phyloP scores from a whole-genome alignment of 1,284 basidiomycete species.

The Fomes fomentarius region DNA sequence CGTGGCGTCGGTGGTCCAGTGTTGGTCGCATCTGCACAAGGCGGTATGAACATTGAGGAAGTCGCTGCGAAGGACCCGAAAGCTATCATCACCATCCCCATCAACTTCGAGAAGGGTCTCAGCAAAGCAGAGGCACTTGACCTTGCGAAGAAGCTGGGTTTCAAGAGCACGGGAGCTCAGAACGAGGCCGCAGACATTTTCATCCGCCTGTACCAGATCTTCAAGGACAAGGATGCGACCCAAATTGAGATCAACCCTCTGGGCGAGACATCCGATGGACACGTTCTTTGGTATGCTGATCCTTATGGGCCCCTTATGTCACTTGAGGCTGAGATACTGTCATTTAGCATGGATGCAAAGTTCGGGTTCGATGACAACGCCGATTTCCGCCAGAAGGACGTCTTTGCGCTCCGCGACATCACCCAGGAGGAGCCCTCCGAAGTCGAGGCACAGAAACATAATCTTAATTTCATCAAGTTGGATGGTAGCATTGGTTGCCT shows the following conservation, averaged over 20 bases:
- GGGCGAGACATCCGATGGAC: slow-evolving; percentile 93
- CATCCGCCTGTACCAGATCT: slow-evolving; percentile 93
- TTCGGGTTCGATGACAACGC: slow-evolving; percentile 99
- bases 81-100: slow-evolving; percentile 96
- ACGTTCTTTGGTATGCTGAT: slow-evolving; percentile 81
- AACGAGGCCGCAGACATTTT: slow-evolving; percentile 92
- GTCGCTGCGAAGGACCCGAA: slow-evolving; percentile 97
- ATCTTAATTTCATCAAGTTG: slow-evolving; percentile 99
- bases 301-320: not conserved
- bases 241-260: slow-evolving; percentile 99
- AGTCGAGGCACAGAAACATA: slow-evolving; percentile 93
- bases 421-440: slow-evolving; percentile 97
- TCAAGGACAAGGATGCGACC: slow-evolving; percentile 99
- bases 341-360: slow-evolving; percentile 96
- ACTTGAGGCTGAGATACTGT: not conserved
- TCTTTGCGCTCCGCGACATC: slow-evolving; percentile 90
- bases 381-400: slow-evolving; percentile 93
- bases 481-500: slow-evolving; percentile 98
- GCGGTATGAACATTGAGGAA: slow-evolving; percentile 99
- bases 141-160: slow-evolving; percentile 91
- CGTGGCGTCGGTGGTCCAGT: slow-evolving; percentile 89
- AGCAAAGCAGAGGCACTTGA: slow-evolving; percentile 73
- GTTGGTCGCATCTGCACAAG: slow-evolving; percentile 92
- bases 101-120: slow-evolving; percentile 88
- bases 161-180: slow-evolving; percentile 75